phyloP scores from a whole-genome alignment of 352 stramenopile species.

The Phytophthora megakarya region DNA sequence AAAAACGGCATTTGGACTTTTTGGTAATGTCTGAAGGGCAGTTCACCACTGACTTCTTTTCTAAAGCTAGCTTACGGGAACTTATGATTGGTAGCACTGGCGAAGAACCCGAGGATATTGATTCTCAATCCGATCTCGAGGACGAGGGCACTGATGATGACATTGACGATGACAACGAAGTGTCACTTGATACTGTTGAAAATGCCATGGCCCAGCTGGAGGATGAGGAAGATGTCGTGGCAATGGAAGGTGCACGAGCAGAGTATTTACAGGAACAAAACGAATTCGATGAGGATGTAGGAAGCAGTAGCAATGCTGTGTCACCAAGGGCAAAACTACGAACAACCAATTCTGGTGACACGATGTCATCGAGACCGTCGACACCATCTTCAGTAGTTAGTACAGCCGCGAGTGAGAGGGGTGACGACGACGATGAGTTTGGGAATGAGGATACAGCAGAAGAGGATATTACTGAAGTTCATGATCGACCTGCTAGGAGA shows the following conservation, averaged over 20 bases:
- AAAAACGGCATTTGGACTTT: slow-evolving; percentile 98
- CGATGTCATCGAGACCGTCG: slow-evolving; percentile 21
- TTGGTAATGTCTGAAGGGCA: slow-evolving; percentile 88
- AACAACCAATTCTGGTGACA: neutral
- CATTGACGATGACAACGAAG: slow-evolving; percentile 55
- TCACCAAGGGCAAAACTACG: slow-evolving; percentile 7
- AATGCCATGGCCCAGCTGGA: slow-evolving; percentile 95
- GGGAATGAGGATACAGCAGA: slow-evolving; percentile 30
- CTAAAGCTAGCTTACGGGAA: slow-evolving; percentile 85
- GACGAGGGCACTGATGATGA: slow-evolving; percentile 41
- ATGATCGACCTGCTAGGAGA: slow-evolving; percentile 5
- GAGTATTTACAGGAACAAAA: slow-evolving; percentile 61
- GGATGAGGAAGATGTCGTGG: slow-evolving; percentile 95
- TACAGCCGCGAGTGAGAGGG: slow-evolving; percentile 46
- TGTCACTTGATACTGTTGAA: slow-evolving; percentile 83
- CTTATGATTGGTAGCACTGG: slow-evolving; percentile 73
- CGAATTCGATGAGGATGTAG: slow-evolving; percentile 67
- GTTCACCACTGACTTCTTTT: slow-evolving; percentile 87
- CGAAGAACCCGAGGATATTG: slow-evolving; percentile 17
- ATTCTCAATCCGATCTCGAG: slow-evolving; percentile 51
- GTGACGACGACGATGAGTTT: slow-evolving; percentile 43
- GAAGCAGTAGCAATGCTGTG: slow-evolving; percentile 12
- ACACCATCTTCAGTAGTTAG: slow-evolving; percentile 45
- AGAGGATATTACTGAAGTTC: slow-evolving; percentile 17
- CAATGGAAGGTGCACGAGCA: slow-evolving; percentile 83